Base-by-base conservation (phyloP, 495 filamentous ascomycete species). In the Xylaria bambusicola region DNA sequence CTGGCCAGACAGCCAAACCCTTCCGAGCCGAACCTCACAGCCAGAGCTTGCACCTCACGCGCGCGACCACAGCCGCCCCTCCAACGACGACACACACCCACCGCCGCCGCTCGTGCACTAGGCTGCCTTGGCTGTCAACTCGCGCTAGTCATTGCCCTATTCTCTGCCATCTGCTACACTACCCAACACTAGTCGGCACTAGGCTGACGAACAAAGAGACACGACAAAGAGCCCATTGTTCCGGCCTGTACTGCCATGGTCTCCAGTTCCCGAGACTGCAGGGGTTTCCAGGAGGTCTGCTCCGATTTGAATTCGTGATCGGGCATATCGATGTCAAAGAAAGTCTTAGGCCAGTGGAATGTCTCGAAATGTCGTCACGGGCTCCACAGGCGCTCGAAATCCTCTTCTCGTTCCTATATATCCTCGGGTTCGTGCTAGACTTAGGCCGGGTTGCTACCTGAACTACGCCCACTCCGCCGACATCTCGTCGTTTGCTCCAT, bases 231-330 rank as follows among this genome's bases (percentile, higher is more conserved):
- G 6, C 36, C 29, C 35, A 42, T 59, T 52, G 56, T 59, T 35
- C 48, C n/a, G 29, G 45, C 45, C 24, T 31, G 55, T 50, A 49
- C 55, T 45, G 45, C 31, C 2, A 58, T 58, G 55, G 41, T 56
- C 40, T 17, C 55, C 45, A 50, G 46, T 17, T 70, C 67, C 67
- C 67, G 70, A 68, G 58, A 51, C 59, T 71, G 62, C 66, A 69
- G 70, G 70, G 63, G 58, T 62, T 48, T 45, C 40, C 44, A 42
- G 36, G 23, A 47, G 63, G 53, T 41, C 47, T 58, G 70, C 68
- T 70, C 70, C 70, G 70, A 67, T 71, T 71, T 71, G 66, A 69
- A 62, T 73, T 73, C 70, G 70, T 73, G 64, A 55, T 63, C 62
- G 63, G 54, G 52, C 62, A 64, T 66, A 58, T 72, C 52, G 56